Percentiles rank a stretch among this genome's conserved stretches.
Evolutionary conservation across 352 stramenopile species (phyloP).

Genomic region (Globisporangium middletonii): DNA sequence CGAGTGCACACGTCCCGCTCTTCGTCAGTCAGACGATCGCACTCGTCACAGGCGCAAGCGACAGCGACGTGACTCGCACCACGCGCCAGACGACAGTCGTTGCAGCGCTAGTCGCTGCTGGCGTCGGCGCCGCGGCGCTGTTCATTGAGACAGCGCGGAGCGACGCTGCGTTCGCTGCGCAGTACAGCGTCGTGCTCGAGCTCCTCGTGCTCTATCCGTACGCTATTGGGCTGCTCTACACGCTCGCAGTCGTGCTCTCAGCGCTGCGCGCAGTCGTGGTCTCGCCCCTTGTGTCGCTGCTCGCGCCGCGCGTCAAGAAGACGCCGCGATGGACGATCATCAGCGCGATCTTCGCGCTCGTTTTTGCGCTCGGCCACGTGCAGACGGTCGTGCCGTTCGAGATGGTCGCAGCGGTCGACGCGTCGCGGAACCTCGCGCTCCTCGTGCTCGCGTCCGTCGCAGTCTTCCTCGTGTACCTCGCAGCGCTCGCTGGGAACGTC

Average conservation of each 20-base stretch:
- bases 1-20: constrained; percentile 30
- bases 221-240: constrained; percentile 52
- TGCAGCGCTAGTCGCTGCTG: constrained; percentile 1
- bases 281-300: constrained; percentile 23
- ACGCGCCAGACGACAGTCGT: background rate
- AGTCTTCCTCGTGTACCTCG: constrained; percentile 41
- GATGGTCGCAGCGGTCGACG: constrained; percentile 13
- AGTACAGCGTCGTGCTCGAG: constrained; percentile 21
- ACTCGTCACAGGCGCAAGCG: background rate
- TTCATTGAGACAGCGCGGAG: constrained; percentile 8
- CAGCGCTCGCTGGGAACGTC: constrained; percentile 35
- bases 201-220: constrained; percentile 43
- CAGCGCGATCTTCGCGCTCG: constrained; percentile 23
- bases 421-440: constrained; percentile 40
- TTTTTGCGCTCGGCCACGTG: constrained; percentile 36
- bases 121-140: constrained; percentile 1
- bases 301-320: constrained; percentile 19
- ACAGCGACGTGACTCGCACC: background rate
- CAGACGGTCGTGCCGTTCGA: constrained; percentile 20
- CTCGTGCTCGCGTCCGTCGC: constrained; percentile 37
- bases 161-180: constrained; percentile 4
- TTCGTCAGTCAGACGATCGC: constrained; percentile 15
- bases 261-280: constrained; percentile 31
- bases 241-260: constrained; percentile 29
- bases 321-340: constrained; percentile 49